Evolutionary conservation across 495 filamentous ascomycete genomes (phyloP).

Genomic region (Talaromyces thailandensis): DNA sequence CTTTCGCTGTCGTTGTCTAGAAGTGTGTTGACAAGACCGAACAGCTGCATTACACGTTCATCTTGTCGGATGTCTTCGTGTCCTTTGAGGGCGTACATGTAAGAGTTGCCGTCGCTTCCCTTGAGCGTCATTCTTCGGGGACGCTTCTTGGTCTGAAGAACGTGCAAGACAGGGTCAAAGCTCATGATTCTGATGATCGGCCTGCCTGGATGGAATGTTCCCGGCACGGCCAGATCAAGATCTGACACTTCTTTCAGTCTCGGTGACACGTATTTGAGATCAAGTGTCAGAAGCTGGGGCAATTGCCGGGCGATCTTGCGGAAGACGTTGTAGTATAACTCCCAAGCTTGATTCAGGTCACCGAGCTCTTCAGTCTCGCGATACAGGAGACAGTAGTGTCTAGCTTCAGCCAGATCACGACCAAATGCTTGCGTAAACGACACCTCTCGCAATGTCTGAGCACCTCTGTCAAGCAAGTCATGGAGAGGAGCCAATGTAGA

Average conservation of each 20-base stretch:
- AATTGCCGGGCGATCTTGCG: slow-evolving; percentile 90
- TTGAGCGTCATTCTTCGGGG: slow-evolving; percentile 81
- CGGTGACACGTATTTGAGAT: slow-evolving; percentile 92
- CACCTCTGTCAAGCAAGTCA: slow-evolving; percentile 78
- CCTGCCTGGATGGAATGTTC: slow-evolving; percentile 84
- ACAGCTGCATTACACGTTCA: slow-evolving; percentile 98
- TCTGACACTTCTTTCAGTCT: slow-evolving; percentile 73
- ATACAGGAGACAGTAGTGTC: slow-evolving; percentile 92
- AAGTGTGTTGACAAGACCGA: slow-evolving; percentile 91
- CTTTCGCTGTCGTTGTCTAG: slow-evolving; percentile 87
- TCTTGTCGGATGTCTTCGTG: slow-evolving; percentile 98
- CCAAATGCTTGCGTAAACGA: slow-evolving; percentile 98
- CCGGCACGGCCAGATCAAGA: slow-evolving; percentile 85
- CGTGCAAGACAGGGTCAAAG: slow-evolving; percentile 80
- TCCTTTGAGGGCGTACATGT: slow-evolving; percentile 86
- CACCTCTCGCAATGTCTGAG: slow-evolving; percentile 87
- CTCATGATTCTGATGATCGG: slow-evolving; percentile 77
- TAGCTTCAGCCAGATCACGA: slow-evolving; percentile 85
- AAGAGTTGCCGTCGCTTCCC: slow-evolving; percentile 77
- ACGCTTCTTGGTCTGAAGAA: slow-evolving; percentile 94
- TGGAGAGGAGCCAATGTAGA: slow-evolving; percentile 82
- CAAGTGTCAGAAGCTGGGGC: slow-evolving; percentile 82
- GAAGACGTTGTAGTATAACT: slow-evolving; percentile 97
- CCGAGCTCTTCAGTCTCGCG: slow-evolving; percentile 76
- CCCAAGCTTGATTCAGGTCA: slow-evolving; percentile 96